Evolutionary conservation across 495 filamentous ascomycete species (phyloP).

Genomic region (Neurospora tetrasperma): DNA sequence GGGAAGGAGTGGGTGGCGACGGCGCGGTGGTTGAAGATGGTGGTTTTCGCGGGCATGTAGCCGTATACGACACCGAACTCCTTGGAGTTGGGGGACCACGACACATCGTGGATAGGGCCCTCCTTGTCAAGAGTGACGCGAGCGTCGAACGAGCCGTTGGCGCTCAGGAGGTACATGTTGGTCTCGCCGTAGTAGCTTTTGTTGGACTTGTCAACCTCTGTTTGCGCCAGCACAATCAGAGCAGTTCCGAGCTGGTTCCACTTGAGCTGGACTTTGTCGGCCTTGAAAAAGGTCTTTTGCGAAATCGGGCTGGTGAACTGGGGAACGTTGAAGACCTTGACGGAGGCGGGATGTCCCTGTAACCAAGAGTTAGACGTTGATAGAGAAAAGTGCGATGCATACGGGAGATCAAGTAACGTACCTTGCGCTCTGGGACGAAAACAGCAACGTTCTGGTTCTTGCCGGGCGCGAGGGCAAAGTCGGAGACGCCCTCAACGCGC

Average conservation of each 20-base stretch:
- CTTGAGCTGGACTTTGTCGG: constrained; percentile 95
- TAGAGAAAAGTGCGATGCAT: neutral
- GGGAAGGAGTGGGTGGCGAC: constrained; percentile 72
- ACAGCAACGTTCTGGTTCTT: constrained; percentile 83
- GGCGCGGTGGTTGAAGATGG: constrained; percentile 84
- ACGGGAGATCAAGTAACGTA: constrained; percentile 22
- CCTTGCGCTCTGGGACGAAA: constrained; percentile 92
- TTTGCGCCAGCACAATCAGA: constrained; percentile 92
- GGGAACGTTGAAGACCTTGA: constrained; percentile 91
- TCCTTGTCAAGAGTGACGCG: constrained; percentile 91
- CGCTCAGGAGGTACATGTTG: constrained; percentile 88
- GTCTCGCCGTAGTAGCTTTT: constrained; percentile 99
- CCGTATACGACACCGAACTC: constrained; percentile 97
- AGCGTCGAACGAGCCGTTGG: constrained; percentile 85
- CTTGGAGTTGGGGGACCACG: constrained; percentile 94
- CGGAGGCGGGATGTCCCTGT: constrained; percentile 79
- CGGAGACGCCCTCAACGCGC: constrained; percentile 78
- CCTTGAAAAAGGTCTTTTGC: constrained; percentile 98
- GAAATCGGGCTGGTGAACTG: constrained; percentile 71
- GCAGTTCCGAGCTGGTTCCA: constrained; percentile 89
- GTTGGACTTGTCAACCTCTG: constrained; percentile 92
- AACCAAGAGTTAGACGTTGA: constrained; percentile 1
- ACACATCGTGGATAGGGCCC: constrained; percentile 93
- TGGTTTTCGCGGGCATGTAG: constrained; percentile 96
- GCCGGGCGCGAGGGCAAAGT: constrained; percentile 84